A percentile compares a stretch with the other conserved stretches of the same genome.
Conservation (phyloP, 768 basidiomycete species). For the Calocybe cyanea region DNA sequence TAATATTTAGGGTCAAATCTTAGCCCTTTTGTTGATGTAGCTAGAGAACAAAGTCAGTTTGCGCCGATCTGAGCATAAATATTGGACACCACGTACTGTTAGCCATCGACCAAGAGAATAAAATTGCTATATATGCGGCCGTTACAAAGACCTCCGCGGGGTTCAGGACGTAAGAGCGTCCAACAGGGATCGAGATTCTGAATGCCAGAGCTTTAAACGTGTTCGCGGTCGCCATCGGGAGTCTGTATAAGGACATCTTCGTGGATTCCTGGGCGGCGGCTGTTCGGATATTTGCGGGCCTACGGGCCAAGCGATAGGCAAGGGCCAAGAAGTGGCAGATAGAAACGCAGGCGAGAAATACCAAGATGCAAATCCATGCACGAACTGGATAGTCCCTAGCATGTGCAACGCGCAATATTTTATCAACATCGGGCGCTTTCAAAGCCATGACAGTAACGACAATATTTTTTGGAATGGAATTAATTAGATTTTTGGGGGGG, state of each 20-base stretch:
- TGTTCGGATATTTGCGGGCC: no score
- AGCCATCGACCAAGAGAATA: constrained; percentile 30
- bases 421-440: constrained; percentile 7
- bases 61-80: not conserved
- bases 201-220: constrained; percentile 17
- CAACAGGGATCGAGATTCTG: constrained; percentile 23
- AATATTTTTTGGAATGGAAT: not conserved
- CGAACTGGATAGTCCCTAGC: constrained; percentile 9
- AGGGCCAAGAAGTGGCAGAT: constrained; percentile 7
- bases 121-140: constrained; percentile 26
- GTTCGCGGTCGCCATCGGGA: constrained; percentile 13
- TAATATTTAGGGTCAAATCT: constrained; percentile 33
- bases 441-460: not conserved
- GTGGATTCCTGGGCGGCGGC: not conserved
- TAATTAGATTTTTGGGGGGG: not conserved
- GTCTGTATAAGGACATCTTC: constrained; percentile 1
- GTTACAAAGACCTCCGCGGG: constrained; percentile 33
- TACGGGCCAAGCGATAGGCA: not conserved
- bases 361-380: constrained; percentile 16
- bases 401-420: constrained; percentile 5
- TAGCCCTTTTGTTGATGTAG: constrained; percentile 28
- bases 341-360: constrained; percentile 13
- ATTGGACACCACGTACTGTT: constrained; percentile 27
- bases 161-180: constrained; percentile 27
- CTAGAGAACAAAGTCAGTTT: constrained; percentile 12